Evolutionary conservation across 2,329 filamentous ascomycete genomes (phyloP), one percentile per base, ranked within the genome.

Genomic region (Dactylellina cionopaga): DNA sequence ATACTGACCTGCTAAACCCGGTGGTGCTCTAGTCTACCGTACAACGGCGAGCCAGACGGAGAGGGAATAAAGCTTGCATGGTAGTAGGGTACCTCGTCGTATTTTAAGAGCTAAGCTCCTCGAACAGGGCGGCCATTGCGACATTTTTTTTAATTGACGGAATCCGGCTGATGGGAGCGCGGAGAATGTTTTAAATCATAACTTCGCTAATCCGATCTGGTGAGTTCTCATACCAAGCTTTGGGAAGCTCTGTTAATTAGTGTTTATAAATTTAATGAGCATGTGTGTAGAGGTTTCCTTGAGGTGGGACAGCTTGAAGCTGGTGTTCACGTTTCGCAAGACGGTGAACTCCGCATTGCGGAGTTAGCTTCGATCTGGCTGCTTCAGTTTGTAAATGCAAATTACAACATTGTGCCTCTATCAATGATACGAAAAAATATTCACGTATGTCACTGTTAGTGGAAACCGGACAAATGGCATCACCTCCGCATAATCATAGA

Each of bases 391-490:
- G 6, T n/a, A n/a, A n/a, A 43, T 19, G 15, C 9, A 9, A 11
- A 11, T 39, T 39, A n/a, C n/a, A n/a, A 39, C 35, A 39, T 17
- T n/a, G n/a, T 29, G 9, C 13, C 13, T 9, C 33, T 22, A n/a
- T 22, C 43, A 27, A n/a, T 51, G 13, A n/a, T 31, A 43, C 39
- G 4, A 17, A 22, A 11, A n/a, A 11, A 33, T 7, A 51, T 33
- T n/a, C 17, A 33, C 13, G 3, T 9, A 17, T 31, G 46, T 51
- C 31, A 4, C 39, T 33, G n/a, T n/a, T 19, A 31, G 15, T 24
- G 24, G 35, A 46, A 52, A 24, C 54, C 59, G 68, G 68, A 72
- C 60, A 63, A 55, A 72, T 72, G 52, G 59, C 68, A 52, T 60
- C 58, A 51, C 55, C 37, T 60, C 52, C 68, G 44, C 59, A 72